phyloP scores from a whole-genome alignment of 164 flowering plant species.

The Amborella trichopoda region DNA sequence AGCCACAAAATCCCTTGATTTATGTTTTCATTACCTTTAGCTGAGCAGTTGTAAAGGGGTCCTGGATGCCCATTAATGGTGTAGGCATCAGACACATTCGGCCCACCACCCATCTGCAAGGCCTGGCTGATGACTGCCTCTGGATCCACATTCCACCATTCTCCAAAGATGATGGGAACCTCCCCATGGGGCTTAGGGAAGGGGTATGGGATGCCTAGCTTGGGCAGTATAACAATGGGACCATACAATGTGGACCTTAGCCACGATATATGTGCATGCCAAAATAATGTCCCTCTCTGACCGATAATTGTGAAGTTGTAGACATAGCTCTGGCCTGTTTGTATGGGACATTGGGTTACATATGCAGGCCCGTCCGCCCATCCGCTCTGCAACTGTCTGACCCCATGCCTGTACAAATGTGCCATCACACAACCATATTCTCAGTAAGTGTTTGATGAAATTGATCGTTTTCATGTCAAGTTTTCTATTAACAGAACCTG shows the following conservation, averaged over 20 bases:
- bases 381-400: constrained; percentile 46
- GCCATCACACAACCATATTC: too few species aligned
- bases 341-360: constrained; percentile 63
- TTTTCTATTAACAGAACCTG: too few species aligned
- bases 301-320: constrained; percentile 53
- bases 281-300: constrained; percentile 53
- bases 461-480: too few species aligned
- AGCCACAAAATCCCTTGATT: too few species aligned
- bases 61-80: constrained; percentile 53
- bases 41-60: constrained; percentile 37
- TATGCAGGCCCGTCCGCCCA: constrained; percentile 69
- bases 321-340: constrained; percentile 37
- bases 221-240: constrained; percentile 54
- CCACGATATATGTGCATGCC: constrained; percentile 67
- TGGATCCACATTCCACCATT: constrained; percentile 44
- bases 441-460: too few species aligned
- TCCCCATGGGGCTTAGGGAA: constrained; percentile 43
- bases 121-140: constrained; percentile 33
- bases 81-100: constrained; percentile 50
- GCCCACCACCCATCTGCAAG: constrained; percentile 34
- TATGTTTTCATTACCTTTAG: constrained; percentile 9
- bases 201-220: constrained; percentile 30
- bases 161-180: constrained; percentile 54
- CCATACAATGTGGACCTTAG: constrained; percentile 46
- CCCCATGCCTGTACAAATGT: constrained; percentile 52